Percentiles rank a stretch among this genome's conserved stretches.
These are phyloP conservation scores for Dryadomyces quercivorus DNA, from an alignment of 2,329 filamentous ascomycete species.

Conservation along the genomic window DNA sequence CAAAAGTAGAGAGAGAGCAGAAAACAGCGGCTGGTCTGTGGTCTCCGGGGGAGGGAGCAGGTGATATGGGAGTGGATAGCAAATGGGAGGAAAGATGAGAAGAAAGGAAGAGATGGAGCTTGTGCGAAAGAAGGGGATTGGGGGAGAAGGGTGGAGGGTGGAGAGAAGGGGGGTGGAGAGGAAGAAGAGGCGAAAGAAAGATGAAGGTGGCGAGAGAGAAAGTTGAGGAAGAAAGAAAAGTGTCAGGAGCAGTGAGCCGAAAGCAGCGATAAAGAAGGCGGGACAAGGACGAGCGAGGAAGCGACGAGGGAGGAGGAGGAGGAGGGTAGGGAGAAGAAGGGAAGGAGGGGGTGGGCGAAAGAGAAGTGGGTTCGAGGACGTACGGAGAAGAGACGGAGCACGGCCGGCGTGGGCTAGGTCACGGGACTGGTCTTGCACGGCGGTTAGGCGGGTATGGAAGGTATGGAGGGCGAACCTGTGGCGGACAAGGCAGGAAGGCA, in stretches of 20 bases:
- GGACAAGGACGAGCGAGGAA: neutral
- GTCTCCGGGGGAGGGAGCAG: too few species aligned
- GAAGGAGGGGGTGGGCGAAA: neutral
- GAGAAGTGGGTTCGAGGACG: neutral
- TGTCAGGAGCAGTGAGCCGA: constrained; percentile 3
- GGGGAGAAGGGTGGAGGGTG: too few species aligned
- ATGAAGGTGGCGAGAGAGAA: neutral
- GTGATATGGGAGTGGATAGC: neutral
- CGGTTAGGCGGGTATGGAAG: neutral
- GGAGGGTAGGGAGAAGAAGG: neutral
- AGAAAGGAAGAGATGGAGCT: neutral
- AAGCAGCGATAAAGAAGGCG: constrained; percentile 11
- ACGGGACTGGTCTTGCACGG: neutral
- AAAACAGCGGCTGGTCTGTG: neutral
- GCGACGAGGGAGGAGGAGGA: neutral
- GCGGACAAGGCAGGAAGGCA: neutral
- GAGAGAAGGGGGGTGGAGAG: constrained; percentile 7
- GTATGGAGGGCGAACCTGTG: neutral
- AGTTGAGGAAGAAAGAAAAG: constrained; percentile 4
- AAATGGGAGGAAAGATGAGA: neutral
- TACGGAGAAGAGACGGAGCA: constrained; percentile 2
- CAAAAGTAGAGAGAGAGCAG: neutral
- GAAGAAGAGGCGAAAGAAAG: neutral
- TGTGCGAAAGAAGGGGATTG: neutral
- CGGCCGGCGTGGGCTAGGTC: constrained; percentile 1